Base-by-base conservation (phyloP, 495 filamentous ascomycete genomes). In the Tuber indicum region DNA sequence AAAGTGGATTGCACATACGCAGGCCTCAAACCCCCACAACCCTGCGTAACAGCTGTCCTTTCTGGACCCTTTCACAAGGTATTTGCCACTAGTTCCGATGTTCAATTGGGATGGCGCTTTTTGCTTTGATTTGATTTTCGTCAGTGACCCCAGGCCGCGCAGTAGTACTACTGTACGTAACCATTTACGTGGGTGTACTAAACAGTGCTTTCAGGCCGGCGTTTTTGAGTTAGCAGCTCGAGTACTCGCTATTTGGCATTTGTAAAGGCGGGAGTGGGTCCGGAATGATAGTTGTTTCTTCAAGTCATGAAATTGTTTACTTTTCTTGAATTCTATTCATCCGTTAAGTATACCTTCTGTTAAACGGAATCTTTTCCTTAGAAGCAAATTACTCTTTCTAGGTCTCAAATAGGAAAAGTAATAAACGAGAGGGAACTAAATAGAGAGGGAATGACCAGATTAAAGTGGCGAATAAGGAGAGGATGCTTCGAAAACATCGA, bases 391-490 rank as follows among this genome's bases (percentile, higher is more conserved):
- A 72, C 17, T 71, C 21, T 76, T 78, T 78, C 71, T 78, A 71
- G 72, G 52, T 45, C 74, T 72, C n/a, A 8, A 76, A 76, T 73
- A n/a, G 74, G 77, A 42, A 76, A 71, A 58, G 39, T 32, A 49
- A 52, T 44, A 77, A 43, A 72, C 71, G 62, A 79, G 76, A 77
- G 32, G 72, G 70, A 72, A 39, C 58, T 41, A 76, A 78, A 76
- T 71, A 44, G 71, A 69, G 76, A 76, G 76, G 70, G 75, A 79
- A 79, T 75, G 76, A 74, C 69, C 81, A 76, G 81, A 79, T 77
- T 82, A 81, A 77, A 79, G 81, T 81, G 79, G 81, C 79, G 79
- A 82, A 82, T 75, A 77, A 74, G 66, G 71, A 71, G 52, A 32
- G 4, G n/a, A 32, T 10, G n/a, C n/a, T 32, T 62, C 74, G 52